Base-by-base conservation (phyloP, 2,329 filamentous ascomycete genomes). In the Knoxdaviesia capensis region DNA sequence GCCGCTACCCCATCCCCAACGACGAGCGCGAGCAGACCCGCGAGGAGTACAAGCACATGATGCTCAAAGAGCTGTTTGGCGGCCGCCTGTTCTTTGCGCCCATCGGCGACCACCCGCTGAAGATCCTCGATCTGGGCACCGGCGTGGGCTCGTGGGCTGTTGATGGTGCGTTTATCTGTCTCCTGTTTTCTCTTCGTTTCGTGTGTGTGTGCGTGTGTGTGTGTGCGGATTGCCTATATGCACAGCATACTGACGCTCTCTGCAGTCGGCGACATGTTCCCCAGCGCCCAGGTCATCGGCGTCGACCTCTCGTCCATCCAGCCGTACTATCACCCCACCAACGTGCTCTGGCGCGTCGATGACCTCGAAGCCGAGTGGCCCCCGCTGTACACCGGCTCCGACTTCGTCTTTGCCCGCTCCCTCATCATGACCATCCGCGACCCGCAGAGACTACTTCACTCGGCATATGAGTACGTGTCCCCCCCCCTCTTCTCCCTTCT, bases 91-190 rank as follows among this genome's bases (percentile, higher is more conserved):
- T 58, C 43, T 44, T 63, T 1, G 57, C 66, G 1, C 66, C 66
- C 5, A 58, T 70, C 11, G 60, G 58, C 20, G 50, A 58, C 29
- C 52, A 55, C 28, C 63, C 63, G 3, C 65, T 68, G 39, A 67
- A 63, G 47, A 66, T 70, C 44, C 53, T 69, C 34, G 65, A 69
- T 45, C 50, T 69, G 10, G 66, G 66, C 30, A 68, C 65, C 5
- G 66, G 66, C 5, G 64, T 62, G 32, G 64, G 64, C 31, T 59
- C 71, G 36, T 77, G 72, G 72, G 70, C 71, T 3, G 64, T 72
- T 42, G 64, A 67, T 48, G 55, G 64, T 67, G 49, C 34, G 58
- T 54, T 54, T 11, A 11, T 28, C 37, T 35, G 30, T 9, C 36
- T 31, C 20, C 29, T 42, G 36, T 33, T 30, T 38, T 36, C 9